Conservation (phyloP, 805 yeast genomes). For the Schwanniomyces yamadae region DNA sequence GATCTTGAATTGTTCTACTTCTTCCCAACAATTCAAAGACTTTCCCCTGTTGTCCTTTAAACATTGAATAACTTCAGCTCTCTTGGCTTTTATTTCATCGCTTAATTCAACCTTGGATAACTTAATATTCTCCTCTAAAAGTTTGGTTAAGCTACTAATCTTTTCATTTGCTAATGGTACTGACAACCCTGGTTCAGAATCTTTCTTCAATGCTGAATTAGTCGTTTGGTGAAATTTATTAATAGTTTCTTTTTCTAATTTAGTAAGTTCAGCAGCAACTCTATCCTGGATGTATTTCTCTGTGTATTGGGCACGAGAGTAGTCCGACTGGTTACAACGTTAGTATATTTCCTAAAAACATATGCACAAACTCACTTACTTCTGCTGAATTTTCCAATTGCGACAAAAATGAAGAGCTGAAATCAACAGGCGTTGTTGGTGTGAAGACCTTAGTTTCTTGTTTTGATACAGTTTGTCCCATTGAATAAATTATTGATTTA, state of each 20-base stretch:
- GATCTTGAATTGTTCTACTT: slow-evolving; percentile 66
- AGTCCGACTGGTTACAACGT: slow-evolving; percentile 46
- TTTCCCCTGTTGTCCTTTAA: slow-evolving; percentile 60
- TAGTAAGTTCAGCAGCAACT: slow-evolving; percentile 55
- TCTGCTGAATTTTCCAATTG: slow-evolving; percentile 63
- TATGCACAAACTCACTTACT: slow-evolving; percentile 24
- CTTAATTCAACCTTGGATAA: slow-evolving; percentile 30
- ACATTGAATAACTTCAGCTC: slow-evolving; percentile 55
- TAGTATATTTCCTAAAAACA: slow-evolving; percentile 1
- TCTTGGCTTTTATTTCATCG: slow-evolving; percentile 45
- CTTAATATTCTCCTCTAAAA: slow-evolving; percentile 34
- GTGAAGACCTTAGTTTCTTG: slow-evolving; percentile 66
- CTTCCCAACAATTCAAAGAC: slow-evolving; percentile 80
- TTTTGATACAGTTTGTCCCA: slow-evolving; percentile 63
- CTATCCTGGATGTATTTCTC: slow-evolving; percentile 66
- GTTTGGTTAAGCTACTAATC: slow-evolving; percentile 31
- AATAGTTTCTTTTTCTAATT: slow-evolving; percentile 53
- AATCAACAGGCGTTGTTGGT: slow-evolving; percentile 67
- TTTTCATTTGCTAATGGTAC: slow-evolving; percentile 41
- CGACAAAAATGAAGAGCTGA: slow-evolving; percentile 60
- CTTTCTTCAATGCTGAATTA: slow-evolving; percentile 38
- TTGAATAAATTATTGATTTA: too few species aligned
- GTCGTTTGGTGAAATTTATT: slow-evolving; percentile 52
- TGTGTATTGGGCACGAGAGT: slow-evolving; percentile 66
- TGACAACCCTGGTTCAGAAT: slow-evolving; percentile 27